phyloP scores from a whole-genome alignment of 345 rosid genomes.

The sweet orange (Citrus sinensis) region DVS_A1.0 CM039167.1:1801501-1802000 shows the following conservation, averaged over 20 bases:
- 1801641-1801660: neutral
- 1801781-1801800: neutral
- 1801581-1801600: neutral
- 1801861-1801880: neutral
- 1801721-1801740: neutral
- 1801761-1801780: neutral
- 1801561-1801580: too few relatives aligned
- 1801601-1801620: neutral
- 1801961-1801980: neutral
- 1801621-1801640: too few relatives aligned
- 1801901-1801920: neutral
- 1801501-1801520: constrained; percentile 6
- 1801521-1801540: neutral
- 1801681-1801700: neutral
- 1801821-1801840: neutral
- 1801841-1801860: neutral
- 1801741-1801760: neutral
- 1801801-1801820: neutral
- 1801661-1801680: neutral
- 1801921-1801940: neutral
- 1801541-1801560: neutral
- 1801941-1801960: neutral
- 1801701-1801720: neutral
- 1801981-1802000: neutral
- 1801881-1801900: neutral